Evolutionary conservation across 306 rosid species (phyloP).

Genomic region (Inga oerstediana): DNA sequence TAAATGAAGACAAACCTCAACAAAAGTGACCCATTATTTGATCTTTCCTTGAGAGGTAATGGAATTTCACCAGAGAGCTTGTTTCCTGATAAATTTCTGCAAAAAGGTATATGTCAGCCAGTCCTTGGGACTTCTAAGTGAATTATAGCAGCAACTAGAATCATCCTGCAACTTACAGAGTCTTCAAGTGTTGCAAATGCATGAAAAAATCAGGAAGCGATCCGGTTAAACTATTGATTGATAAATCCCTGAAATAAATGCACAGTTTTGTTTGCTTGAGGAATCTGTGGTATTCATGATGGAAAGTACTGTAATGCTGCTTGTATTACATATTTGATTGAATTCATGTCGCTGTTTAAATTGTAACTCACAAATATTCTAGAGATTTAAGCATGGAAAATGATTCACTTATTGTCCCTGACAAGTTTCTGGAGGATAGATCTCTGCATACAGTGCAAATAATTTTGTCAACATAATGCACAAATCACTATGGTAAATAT

Average conservation of each 20-base stretch:
- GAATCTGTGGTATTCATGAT: slow-evolving; percentile 1
- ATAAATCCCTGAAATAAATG: slow-evolving; percentile 51
- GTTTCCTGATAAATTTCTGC: slow-evolving; percentile 49
- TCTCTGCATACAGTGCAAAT: slow-evolving; percentile 31
- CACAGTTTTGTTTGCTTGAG: neutral
- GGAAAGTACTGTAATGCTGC: neutral
- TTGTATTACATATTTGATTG: neutral
- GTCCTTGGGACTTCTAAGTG: neutral
- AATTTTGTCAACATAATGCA: neutral
- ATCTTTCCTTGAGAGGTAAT: slow-evolving; percentile 36
- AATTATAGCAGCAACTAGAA: neutral
- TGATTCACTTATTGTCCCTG: slow-evolving; percentile 36
- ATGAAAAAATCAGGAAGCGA: slow-evolving; percentile 43
- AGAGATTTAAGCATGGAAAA: slow-evolving; percentile 35
- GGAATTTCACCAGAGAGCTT: slow-evolving; percentile 50
- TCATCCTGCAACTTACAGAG: slow-evolving; percentile 45
- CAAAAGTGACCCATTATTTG: slow-evolving; percentile 37
- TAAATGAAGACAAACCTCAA: slow-evolving; percentile 43
- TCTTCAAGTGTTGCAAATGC: slow-evolving; percentile 38
- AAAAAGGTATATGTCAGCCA: neutral
- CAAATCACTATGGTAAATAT: neutral
- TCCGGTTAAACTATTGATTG: slow-evolving; percentile 56
- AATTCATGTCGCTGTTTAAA: neutral
- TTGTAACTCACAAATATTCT: slow-evolving; percentile 45
- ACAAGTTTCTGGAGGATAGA: slow-evolving; percentile 51